Evolutionary conservation across 2,329 filamentous ascomycete genomes (phyloP), one percentile per base, ranked within the genome.

Genomic region (Pseudocercospora fijiensis): DNA sequence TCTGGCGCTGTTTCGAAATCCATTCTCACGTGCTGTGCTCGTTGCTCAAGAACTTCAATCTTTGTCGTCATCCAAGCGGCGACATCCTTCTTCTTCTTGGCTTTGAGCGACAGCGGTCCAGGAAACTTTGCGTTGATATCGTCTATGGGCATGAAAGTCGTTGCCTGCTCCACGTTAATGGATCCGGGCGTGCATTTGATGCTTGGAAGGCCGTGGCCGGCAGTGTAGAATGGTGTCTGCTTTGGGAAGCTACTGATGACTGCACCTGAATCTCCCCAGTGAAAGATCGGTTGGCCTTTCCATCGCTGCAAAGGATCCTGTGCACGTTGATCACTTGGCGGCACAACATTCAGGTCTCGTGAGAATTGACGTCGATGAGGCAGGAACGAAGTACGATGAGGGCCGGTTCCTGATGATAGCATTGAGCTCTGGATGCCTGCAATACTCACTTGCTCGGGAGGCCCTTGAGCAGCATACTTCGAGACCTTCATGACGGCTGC

Each of bases 21-120:
- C 55, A 79, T 86, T 58, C 79, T 75, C 60, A 78, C 82, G 71
- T 49, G 69, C 9, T 82, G 77, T 3, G 77, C 68, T 33, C 78
- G 74, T 57, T 75, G 85, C 74, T 96, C 91, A 37, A 97, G 78
- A 0, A 80, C 80, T 41, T 91, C 88, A 61, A 98, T 94, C 58
- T 89, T 91, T 64, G 84, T 81, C 4, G 83, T 85, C 51, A 99
- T 82, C 95, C 96, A 99, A 1, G 86, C 78, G 49, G 93, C 71
- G 0, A 92, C 85, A 60, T 99, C 94, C 80, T 98, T 99, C 83
- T 99, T 99, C 83, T 96, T 98, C 82, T 96, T 98, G 1, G 88
- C 87, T 75, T 97, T 98, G 45, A 88, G 85, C 76, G 90, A 92
- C 27, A 99, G 80, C 2, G 96, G 95, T 0, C 95, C 95, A 0